Base-by-base conservation (phyloP, 2,329 filamentous ascomycete species). In the Monosporascus sp. region DNA sequence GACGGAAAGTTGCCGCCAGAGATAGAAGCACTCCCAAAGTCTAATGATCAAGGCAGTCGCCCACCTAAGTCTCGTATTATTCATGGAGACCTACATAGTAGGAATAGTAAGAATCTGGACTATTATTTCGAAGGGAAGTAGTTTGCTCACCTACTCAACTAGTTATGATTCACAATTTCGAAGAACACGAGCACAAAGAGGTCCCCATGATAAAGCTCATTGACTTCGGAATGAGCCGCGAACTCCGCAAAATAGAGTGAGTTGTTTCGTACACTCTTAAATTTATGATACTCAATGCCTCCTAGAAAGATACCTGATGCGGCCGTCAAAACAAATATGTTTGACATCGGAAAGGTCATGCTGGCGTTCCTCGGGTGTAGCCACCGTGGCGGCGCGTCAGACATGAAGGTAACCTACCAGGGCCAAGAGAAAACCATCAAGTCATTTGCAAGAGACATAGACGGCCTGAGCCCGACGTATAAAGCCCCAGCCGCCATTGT, bases 151-250 rank as follows among this genome's bases (percentile, higher is more conserved):
- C 50, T 14, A 3, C 6, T 41, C 40, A 7, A 46, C 49, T 51
- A 63, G 61, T 63, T 26, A 60, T 63, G 58, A 54, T 63, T 24
- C 55, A 57, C 17, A 48, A 56, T 14, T 46, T 59, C 22, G 58
- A 61, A 28, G 46, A 48, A 6, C 2, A n/a, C 3, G 58, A 59
- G 20, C 61, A 63, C 26, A 20, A 8, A 1, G n/a, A 41, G 5
- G 46, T 62, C 3, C 58, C 60, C 1, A 46, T 58, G 8, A 50
- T 63, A 5, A 59, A 58, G 44, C 48, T 62, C 18, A 62, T 63
- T 43, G 61, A 63, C 51, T 62, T 63, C 37, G 61, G 61, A 22
- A 47, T 46, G 31, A 43, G 51, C 28, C 41, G 53, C 8, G 53
- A 53, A 14, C 7, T 56, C 48, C 51, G n/a, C 38, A 22, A 1